Percentiles rank a stretch among this genome's conserved stretches.
These are phyloP conservation scores for Chalciporus piperatus DNA, from an alignment of 768 basidiomycete species.

Conservation along the genomic window DNA sequence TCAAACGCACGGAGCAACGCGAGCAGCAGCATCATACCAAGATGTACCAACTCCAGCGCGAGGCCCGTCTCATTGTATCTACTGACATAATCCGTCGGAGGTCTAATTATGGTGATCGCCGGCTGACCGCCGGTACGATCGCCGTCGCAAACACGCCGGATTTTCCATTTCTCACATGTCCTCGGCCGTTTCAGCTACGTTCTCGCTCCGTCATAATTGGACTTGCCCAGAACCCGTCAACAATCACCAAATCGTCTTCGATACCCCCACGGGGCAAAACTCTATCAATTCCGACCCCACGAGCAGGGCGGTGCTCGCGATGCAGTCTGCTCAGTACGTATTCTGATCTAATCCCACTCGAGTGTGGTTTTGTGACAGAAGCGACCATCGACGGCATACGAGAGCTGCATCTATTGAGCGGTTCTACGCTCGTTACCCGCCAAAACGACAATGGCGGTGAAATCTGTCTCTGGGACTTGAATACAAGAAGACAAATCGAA, in stretches of 20 bases:
- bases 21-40: neutral
- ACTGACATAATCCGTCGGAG: too few relatives aligned
- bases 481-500: constrained; percentile 29
- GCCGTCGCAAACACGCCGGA: too few relatives aligned
- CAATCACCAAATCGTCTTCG: neutral
- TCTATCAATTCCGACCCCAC: constrained; percentile 42
- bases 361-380: constrained; percentile 36
- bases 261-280: constrained; percentile 18
- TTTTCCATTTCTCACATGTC: too few relatives aligned
- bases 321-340: constrained; percentile 42
- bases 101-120: too few relatives aligned
- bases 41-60: too few relatives aligned
- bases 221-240: constrained; percentile 35
- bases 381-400: constrained; percentile 32
- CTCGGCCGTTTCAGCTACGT: too few relatives aligned
- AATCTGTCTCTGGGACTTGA: constrained; percentile 37
- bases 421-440: constrained; percentile 38
- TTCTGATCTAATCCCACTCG: neutral
- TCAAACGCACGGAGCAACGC: neutral
- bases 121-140: too few relatives aligned
- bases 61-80: too few relatives aligned
- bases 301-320: constrained; percentile 37
- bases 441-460: constrained; percentile 25
- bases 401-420: constrained; percentile 36
- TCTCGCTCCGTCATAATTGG: constrained; percentile 53